Evolutionary conservation across 176 grass and related monocot genomes (phyloP).

Genomic region (Raddia guianensis): DNA sequence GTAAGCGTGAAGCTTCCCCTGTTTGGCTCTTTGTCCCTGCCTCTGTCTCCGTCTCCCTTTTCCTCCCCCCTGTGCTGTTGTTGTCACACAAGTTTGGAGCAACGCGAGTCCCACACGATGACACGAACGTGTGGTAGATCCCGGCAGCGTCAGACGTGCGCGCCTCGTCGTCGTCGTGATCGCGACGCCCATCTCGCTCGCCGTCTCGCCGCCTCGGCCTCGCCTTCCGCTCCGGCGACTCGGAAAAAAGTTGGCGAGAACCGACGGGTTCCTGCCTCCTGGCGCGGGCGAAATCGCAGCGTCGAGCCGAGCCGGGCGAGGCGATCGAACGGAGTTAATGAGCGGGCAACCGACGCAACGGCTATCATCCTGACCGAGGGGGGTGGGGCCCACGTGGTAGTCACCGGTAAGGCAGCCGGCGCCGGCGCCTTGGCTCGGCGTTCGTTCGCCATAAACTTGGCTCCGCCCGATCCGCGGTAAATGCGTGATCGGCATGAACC

Average conservation of each 20-base stretch:
- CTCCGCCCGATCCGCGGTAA: background rate
- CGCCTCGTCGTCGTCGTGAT: background rate
- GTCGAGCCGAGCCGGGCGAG: background rate
- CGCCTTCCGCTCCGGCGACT: too few species aligned
- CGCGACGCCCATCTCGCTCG: too few species aligned
- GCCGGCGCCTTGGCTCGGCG: background rate
- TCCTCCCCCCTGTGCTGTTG: background rate
- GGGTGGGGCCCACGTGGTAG: background rate
- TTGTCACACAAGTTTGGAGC: slow-evolving; percentile 28
- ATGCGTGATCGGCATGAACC: slow-evolving; percentile 29
- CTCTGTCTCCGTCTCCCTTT: background rate
- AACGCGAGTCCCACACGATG: slow-evolving; percentile 1
- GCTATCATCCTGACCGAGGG: background rate
- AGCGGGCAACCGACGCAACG: slow-evolving; percentile 21
- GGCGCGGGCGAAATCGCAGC: background rate
- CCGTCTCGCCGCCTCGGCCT: background rate
- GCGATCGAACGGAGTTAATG: background rate
- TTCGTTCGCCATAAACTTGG: background rate
- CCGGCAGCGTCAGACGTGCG: background rate
- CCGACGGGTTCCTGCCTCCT: background rate
- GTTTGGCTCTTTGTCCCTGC: slow-evolving; percentile 11
- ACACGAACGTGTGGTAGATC: background rate
- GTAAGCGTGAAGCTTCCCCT: slow-evolving; percentile 7
- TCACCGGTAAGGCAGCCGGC: background rate
- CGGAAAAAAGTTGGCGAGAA: background rate